These are phyloP conservation scores for Solanum raphanifolium DNA, from an alignment of 257 asterid genomes.

Conservation along the genomic window DNA sequence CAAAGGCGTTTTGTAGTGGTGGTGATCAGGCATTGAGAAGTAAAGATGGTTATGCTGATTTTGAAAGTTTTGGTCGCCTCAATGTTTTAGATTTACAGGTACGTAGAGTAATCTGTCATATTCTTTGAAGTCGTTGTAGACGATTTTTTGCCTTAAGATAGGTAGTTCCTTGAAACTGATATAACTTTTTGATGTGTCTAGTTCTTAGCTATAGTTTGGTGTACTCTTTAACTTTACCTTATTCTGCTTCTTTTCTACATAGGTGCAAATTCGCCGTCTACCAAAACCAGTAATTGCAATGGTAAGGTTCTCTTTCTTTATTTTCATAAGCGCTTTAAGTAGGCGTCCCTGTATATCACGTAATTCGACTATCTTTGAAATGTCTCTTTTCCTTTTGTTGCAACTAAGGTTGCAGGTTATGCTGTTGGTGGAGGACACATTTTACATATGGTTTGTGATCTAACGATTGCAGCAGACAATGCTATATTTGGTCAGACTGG, in stretches of 20 bases:
- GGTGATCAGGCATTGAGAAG: slow-evolving; percentile 90
- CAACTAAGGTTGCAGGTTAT: slow-evolving; percentile 84
- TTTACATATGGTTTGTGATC: slow-evolving; percentile 90
- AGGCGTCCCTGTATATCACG: neutral
- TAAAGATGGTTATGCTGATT: slow-evolving; percentile 76
- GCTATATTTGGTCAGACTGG: slow-evolving; percentile 97
- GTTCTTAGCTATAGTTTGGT: neutral
- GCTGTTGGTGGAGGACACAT: slow-evolving; percentile 98
- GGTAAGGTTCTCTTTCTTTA: slow-evolving; percentile 25
- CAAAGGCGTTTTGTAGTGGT: slow-evolving; percentile 83
- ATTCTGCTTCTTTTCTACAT: neutral
- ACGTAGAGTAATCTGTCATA: neutral
- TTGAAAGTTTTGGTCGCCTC: slow-evolving; percentile 76
- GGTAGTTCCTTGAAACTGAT: neutral
- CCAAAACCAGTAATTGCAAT: slow-evolving; percentile 97
- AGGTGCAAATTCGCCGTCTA: slow-evolving; percentile 94
- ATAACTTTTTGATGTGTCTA: neutral
- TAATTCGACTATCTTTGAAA: neutral
- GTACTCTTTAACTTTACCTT: neutral
- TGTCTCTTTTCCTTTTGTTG: neutral
- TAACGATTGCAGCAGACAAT: slow-evolving; percentile 90
- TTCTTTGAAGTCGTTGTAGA: neutral
- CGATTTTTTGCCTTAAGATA: neutral
- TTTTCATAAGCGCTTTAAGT: neutral
- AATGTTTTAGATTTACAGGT: slow-evolving; percentile 92